Evolutionary conservation across 352 stramenopile species (phyloP), one percentile per base, ranked within the genome.

Genomic region (Pythium dissotocum): DNA sequence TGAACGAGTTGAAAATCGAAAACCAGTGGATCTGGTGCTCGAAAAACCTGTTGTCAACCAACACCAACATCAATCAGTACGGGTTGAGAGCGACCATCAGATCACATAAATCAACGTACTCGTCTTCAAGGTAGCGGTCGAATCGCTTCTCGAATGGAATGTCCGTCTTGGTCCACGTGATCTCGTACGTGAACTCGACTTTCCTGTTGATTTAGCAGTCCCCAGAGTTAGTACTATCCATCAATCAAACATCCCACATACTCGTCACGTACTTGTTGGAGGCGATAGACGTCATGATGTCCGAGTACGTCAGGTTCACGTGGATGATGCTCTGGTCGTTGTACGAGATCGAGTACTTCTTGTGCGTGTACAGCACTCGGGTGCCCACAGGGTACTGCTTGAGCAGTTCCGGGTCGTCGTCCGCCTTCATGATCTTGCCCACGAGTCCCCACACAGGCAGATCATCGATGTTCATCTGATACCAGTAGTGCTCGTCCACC

Each of bases 1-100:
- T 98, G 74, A 98, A 98, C 71, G 91, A 97, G 77, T 98, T 98
- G 77, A 98, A 98, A 62, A 98, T 98, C 58, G 89, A 98, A 69
- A 98, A 98, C 95, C 95, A 98, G 72, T 98, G 95, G 74, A 99
- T 99, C 66, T 99, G 95, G 79, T 99, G 98, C 83, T 99, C 98
- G 76, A 99, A 99, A 70, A 99, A 99, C 56, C 80, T 89, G 46
- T 18, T 1, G 58, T 10, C 52, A 38, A 28, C 21, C 13, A 49
- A 16, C 40, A 8, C 24, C 13, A 49, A 16, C 35, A 40, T 40
- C 14, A 46, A 24, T 49, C 18, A 28, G 9, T 16, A 54, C 4
- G 18, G 46, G 7, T 54, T 8, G 2, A 36, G 2, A 6, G 24
- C 2, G 6, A 33, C 10, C 36, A 30, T 6, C 13, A 57, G 18